phyloP scores from a whole-genome alignment of 345 rosid species.

The Arabidopsis suecica region DNA sequence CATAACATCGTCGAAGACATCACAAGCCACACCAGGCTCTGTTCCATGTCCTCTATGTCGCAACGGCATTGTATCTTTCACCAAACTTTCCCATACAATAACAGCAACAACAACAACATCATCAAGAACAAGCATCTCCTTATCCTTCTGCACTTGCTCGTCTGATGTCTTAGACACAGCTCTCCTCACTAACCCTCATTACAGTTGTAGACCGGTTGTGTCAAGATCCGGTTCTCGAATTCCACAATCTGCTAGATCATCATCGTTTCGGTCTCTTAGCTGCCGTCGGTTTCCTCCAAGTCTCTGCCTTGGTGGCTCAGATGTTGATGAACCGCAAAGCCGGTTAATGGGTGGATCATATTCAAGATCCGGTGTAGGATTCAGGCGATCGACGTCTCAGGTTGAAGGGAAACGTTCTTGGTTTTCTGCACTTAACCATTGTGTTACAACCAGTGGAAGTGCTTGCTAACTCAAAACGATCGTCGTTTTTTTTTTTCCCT shows the following conservation, averaged over 20 bases:
- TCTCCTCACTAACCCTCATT: constrained; percentile 56
- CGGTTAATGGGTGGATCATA: constrained; percentile 52
- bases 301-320: constrained; percentile 72
- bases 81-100: constrained; percentile 58
- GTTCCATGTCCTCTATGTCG: constrained; percentile 94
- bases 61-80: constrained; percentile 79
- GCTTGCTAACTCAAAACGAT: constrained; percentile 57
- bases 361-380: constrained; percentile 55
- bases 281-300: constrained; percentile 76
- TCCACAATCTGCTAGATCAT: constrained; percentile 51
- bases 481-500: constrained; percentile 9
- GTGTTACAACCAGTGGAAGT: constrained; percentile 58
- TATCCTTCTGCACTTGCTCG: constrained; percentile 74
- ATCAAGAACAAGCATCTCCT: constrained; percentile 74
- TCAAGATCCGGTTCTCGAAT: constrained; percentile 53
- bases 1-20: constrained; percentile 49
- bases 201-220: constrained; percentile 68
- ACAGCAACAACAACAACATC: constrained; percentile 34
- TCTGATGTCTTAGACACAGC: constrained; percentile 62
- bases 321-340: constrained; percentile 55
- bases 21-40: constrained; percentile 74
- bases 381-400: constrained; percentile 56
- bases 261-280: constrained; percentile 78
- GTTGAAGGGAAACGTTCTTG: constrained; percentile 64
- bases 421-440: constrained; percentile 79